phyloP scores from a whole-genome alignment of 2,329 filamentous ascomycete species.

The Sclerotinia spermophila region DNA sequence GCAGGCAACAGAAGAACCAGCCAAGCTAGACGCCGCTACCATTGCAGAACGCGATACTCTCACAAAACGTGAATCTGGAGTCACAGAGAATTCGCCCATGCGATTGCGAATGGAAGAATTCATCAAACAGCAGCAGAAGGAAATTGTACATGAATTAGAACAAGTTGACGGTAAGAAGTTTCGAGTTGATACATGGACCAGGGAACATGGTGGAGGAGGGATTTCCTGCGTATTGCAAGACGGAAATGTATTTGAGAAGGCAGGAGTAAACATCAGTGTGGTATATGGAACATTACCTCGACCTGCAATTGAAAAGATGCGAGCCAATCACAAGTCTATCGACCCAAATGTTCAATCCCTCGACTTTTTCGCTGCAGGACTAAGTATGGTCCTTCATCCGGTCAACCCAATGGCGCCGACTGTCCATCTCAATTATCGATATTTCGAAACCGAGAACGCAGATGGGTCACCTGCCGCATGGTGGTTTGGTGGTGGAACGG shows the following conservation, averaged over 20 bases:
- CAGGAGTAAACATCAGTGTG: conserved; percentile 89
- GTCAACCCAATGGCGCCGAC: conserved; percentile 96
- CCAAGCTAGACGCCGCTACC: conserved; percentile 57
- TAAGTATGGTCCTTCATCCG: conserved; percentile 91
- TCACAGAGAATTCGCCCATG: conserved; percentile 83
- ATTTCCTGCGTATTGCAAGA: conserved; percentile 94
- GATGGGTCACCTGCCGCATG: conserved; percentile 80
- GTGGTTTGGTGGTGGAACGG: conserved; percentile 97
- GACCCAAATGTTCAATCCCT: conserved; percentile 74
- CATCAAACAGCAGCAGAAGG: conserved; percentile 86
- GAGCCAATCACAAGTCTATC: conserved; percentile 89
- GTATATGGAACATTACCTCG: conserved; percentile 90
- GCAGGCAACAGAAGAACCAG: conserved; percentile 35
- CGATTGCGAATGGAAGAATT: conserved; percentile 96
- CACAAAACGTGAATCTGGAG: conserved; percentile 71
- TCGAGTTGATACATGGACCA: conserved; percentile 78
- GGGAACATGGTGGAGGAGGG: conserved; percentile 85
- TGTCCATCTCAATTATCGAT: conserved; percentile 96
- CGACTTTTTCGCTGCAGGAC: conserved; percentile 90
- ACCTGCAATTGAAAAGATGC: conserved; percentile 87
- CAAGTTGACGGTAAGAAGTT: conserved; percentile 81
- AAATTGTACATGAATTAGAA: conserved; percentile 80
- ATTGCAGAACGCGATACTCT: conserved; percentile 84
- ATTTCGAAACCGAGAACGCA: conserved; percentile 91
- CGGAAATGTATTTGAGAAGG: conserved; percentile 96